Evolutionary conservation across 2,329 filamentous ascomycete species (phyloP), one percentile per base, ranked within the genome.

Genomic region (Colletotrichum noveboracense): DNA sequence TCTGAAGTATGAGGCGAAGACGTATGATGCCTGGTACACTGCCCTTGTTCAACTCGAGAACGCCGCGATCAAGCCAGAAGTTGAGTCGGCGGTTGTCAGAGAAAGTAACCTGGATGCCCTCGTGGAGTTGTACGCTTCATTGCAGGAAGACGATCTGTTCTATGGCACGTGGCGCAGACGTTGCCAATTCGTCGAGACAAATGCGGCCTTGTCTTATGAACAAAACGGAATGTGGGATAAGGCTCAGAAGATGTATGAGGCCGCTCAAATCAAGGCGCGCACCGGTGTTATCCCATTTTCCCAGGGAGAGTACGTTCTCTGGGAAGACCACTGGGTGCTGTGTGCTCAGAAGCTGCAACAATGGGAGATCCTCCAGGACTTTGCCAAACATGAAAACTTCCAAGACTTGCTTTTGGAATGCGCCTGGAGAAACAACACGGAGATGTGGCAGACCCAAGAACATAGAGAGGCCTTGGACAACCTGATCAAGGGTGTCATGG

Each of bases 141-240:
- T 99, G 16, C 95, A 98, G 81, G 97, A 99, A 83, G 96, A 98
- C 66, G 97, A 99, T 82, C 89, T 99, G 64, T 99, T 98, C 84
- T 98, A 99, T 78, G 97, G 97, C 10, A 97, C 96, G 1, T 99
- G 97, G 97, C 93, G 97, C 75, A 93, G 97, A 72, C 93, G 97
- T 61, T 98, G 96, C 83, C 95, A 98, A 79, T 99, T 98, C 81
- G 94, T 99, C 7, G 97, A 99, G 87, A 98, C 96, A 10, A 99
- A 99, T 82, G 95, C 97, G 16, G 97, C 96, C 2, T 88, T 99
- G 9, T 99, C 97, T 0, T 99, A 98, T 80, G 97, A 99, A 86
- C 97, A 99, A 83, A 98, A 98, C 80, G 97, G 97, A 64, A 98
- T 98, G 91, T 99, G 97, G 97, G 97, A 99, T 81, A 98, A 98